phyloP scores from a whole-genome alignment of 2,329 filamentous ascomycete species.

The Alternaria dauci region DNA sequence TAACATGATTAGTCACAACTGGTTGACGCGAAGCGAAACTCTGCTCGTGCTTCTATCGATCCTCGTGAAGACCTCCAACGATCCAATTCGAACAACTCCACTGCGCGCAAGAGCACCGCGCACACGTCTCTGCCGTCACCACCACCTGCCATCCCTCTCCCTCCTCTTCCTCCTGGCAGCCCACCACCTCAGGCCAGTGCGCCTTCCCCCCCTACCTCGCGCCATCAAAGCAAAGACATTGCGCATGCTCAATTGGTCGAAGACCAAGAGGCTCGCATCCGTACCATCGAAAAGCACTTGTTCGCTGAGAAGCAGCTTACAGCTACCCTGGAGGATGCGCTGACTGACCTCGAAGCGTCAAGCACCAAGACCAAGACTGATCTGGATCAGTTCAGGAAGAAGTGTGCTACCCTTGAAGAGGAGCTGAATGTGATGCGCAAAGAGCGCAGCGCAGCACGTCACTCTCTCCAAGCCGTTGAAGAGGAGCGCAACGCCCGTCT shows the following conservation, averaged over 20 bases:
- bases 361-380: conserved; percentile 92
- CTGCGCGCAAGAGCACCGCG: conserved; percentile 84
- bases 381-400: conserved; percentile 89
- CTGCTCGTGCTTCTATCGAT: conserved; percentile 55
- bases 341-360: conserved; percentile 90
- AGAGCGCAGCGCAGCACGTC: conserved; percentile 66
- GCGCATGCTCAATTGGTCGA: conserved; percentile 83
- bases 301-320: conserved; percentile 96
- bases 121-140: conserved; percentile 88
- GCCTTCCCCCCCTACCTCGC: conserved; percentile 67
- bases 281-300: conserved; percentile 95
- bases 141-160: conserved; percentile 93
- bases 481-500: conserved; percentile 93
- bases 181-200: conserved; percentile 59
- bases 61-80: conserved; percentile 61
- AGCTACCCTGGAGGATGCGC: conserved; percentile 90
- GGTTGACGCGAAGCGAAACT: conserved; percentile 63
- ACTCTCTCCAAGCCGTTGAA: conserved; percentile 86
- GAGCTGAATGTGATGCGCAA: conserved; percentile 72
- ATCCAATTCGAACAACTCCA: conserved; percentile 69
- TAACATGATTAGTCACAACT: conserved; percentile 65
- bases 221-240: conserved; percentile 84
- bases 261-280: conserved; percentile 93
- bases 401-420: conserved; percentile 76
- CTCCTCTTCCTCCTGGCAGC: conserved; percentile 74